A percentile compares a stretch with the other conserved stretches of the same genome.
Conservation (phyloP, 441 rosid genomes). For the Adansonia rubrostipa region DNA sequence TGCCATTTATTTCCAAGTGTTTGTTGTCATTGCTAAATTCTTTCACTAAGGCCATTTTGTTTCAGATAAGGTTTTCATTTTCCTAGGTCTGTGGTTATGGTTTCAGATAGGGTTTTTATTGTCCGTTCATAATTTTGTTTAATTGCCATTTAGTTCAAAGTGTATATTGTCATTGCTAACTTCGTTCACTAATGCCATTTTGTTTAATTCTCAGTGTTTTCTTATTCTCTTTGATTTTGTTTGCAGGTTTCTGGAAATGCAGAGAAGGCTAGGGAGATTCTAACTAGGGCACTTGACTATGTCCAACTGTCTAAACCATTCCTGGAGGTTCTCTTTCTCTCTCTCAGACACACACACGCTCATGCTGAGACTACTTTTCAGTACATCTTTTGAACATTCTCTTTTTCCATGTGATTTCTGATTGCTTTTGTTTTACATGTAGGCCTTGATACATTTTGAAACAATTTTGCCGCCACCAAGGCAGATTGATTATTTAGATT, state of each 20-base stretch:
- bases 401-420: conserved; percentile 19
- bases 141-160: neutral
- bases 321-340: conserved; percentile 58
- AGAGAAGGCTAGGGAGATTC: conserved; percentile 75
- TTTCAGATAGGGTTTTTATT: neutral
- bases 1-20: neutral
- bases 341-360: neutral
- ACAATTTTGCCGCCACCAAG: conserved; percentile 69
- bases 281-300: conserved; percentile 74
- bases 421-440: conserved; percentile 20
- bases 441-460: conserved; percentile 78
- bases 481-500: conserved; percentile 69
- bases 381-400: neutral
- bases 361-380: neutral
- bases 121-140: neutral
- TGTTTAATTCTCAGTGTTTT: neutral
- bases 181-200: neutral
- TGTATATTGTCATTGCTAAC: neutral
- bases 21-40: neutral
- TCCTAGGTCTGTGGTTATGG: neutral
- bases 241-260: conserved; percentile 68
- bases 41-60: neutral
- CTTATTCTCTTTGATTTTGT: neutral
- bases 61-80: no score
- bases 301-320: conserved; percentile 78